Base-by-base conservation (phyloP, 1,284 basidiomycete genomes). In the Stygiomarasmius scandens region DNA sequence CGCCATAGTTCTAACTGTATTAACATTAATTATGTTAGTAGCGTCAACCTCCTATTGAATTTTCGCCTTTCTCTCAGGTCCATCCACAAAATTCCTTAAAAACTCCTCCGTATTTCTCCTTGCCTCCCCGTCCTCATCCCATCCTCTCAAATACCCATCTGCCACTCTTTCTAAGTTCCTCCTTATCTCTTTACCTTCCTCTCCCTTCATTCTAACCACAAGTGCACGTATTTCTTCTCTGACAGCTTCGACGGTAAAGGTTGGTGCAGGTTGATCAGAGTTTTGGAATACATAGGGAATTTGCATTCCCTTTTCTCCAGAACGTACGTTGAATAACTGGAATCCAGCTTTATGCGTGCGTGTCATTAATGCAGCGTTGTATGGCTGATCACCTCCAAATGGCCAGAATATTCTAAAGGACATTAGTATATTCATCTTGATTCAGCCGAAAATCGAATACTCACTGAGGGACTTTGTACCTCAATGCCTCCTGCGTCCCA, bases 401-500 rank as follows among this genome's bases (percentile, higher is more conserved):
- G 58, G 58, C 58, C 58, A 60, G 20, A 49, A 54, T 20, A 60
- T 56, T 22, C 58, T 60, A n/a, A n/a, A n/a, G n/a, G n/a, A n/a
- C n/a, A n/a, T n/a, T n/a, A n/a, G 20, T 52, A 14, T 10, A 10
- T 52, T 8, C 46, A 12, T 27, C 22, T 5, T 1, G 19, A 4
- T 41, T 34, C 23, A 8, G 11, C 11, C 14, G 20, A 11, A 32
- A 19, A 19, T 12, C 11, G 8, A 20, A 29, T 14, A 44, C 54
- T n/a, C 23, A 55, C 54, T 43, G 46, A 36, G 54, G 54, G 22
- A 55, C 46, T 14, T 34, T 27, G 22, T 43, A 41, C 14, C 32
- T 20, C 24, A 55, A 55, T 14, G 54, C 54, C 19, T 55, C 54
- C 27, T 41, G 32, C 19, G 49, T 55, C 8, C 47, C 38, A 24